Evolutionary conservation across 768 basidiomycete genomes (phyloP).

Genomic region (Calvatia gigantea): DNA sequence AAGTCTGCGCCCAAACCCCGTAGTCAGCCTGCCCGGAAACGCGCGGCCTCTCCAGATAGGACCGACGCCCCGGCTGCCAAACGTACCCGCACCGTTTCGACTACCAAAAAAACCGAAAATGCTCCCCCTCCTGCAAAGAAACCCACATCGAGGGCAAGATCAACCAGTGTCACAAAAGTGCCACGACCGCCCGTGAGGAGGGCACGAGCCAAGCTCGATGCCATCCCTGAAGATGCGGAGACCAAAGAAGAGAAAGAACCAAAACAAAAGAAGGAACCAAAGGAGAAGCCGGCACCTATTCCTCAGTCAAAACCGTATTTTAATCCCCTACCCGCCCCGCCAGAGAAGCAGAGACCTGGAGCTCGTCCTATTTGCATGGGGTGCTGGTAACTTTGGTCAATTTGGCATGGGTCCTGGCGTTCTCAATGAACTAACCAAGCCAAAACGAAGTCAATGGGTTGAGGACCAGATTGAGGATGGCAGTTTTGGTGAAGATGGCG

Average conservation of each 20-base stretch:
- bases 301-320: slow-evolving; percentile 54
- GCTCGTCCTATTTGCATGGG: slow-evolving; percentile 80
- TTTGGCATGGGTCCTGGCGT: slow-evolving; percentile 83
- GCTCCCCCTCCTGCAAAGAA: slow-evolving; percentile 28
- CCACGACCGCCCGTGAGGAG: neutral
- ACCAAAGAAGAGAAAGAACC: slow-evolving; percentile 5
- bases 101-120: slow-evolving; percentile 40
- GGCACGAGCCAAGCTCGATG: slow-evolving; percentile 4
- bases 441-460: slow-evolving; percentile 74
- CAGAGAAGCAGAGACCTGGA: slow-evolving; percentile 58
- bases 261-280: slow-evolving; percentile 2
- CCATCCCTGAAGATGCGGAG: slow-evolving; percentile 6
- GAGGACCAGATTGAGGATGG: slow-evolving; percentile 72
- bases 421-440: slow-evolving; percentile 71
- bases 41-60: slow-evolving; percentile 47
- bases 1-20: slow-evolving; percentile 29
- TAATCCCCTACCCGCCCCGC: slow-evolving; percentile 61
- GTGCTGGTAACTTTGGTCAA: slow-evolving; percentile 93
- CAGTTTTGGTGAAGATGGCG: slow-evolving; percentile 63
- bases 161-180: neutral
- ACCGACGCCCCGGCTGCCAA: slow-evolving; percentile 44
- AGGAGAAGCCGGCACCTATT: slow-evolving; percentile 19
- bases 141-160: slow-evolving; percentile 20
- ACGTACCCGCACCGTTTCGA: slow-evolving; percentile 38
- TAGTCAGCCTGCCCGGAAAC: slow-evolving; percentile 39